A percentile compares a stretch with the other conserved stretches of the same genome.
Conservation (phyloP, 805 yeast genomes). For the Ogataea polymorpha region DNA sequence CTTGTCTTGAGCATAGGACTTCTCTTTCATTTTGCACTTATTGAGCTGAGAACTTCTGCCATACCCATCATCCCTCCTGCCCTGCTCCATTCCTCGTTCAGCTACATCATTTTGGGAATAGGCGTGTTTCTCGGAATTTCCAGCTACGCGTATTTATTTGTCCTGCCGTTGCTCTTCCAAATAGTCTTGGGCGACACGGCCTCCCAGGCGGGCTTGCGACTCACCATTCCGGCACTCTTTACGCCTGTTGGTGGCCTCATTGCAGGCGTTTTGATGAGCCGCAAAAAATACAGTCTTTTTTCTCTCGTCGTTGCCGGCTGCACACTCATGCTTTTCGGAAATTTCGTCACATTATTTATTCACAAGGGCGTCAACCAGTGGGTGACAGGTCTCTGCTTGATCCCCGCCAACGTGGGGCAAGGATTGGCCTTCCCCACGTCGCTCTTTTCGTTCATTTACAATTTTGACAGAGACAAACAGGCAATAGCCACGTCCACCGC, state of each 20-base stretch:
- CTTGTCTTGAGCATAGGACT: slow-evolving; percentile 3
- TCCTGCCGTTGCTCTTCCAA: slow-evolving; percentile 42
- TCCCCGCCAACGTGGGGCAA: slow-evolving; percentile 39
- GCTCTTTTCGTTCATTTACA: slow-evolving; percentile 37
- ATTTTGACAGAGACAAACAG: slow-evolving; percentile 31
- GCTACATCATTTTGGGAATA: slow-evolving; percentile 27
- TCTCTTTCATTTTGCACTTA: slow-evolving; percentile 2
- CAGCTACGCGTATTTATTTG: slow-evolving; percentile 39
- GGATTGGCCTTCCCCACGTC: slow-evolving; percentile 38
- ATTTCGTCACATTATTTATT: slow-evolving; percentile 29
- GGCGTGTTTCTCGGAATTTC: slow-evolving; percentile 39
- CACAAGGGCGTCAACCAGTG: slow-evolving; percentile 24
- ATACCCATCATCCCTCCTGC: slow-evolving; percentile 36
- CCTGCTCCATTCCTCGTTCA: slow-evolving; percentile 25
- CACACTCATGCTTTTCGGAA: slow-evolving; percentile 36
- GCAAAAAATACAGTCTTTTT: slow-evolving; percentile 24
- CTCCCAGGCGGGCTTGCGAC: slow-evolving; percentile 39
- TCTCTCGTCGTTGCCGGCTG: slow-evolving; percentile 35
- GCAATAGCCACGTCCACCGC: slow-evolving; percentile 41
- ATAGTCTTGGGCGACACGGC: slow-evolving; percentile 39
- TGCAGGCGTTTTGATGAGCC: slow-evolving; percentile 39
- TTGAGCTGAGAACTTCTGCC: slow-evolving; percentile 12
- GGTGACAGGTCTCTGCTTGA: slow-evolving; percentile 28
- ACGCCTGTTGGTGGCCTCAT: slow-evolving; percentile 43
- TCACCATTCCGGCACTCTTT: slow-evolving; percentile 39